Conservation (phyloP, 2,329 filamentous ascomycete genomes). For the Phyllosticta capitalensis region DNA sequence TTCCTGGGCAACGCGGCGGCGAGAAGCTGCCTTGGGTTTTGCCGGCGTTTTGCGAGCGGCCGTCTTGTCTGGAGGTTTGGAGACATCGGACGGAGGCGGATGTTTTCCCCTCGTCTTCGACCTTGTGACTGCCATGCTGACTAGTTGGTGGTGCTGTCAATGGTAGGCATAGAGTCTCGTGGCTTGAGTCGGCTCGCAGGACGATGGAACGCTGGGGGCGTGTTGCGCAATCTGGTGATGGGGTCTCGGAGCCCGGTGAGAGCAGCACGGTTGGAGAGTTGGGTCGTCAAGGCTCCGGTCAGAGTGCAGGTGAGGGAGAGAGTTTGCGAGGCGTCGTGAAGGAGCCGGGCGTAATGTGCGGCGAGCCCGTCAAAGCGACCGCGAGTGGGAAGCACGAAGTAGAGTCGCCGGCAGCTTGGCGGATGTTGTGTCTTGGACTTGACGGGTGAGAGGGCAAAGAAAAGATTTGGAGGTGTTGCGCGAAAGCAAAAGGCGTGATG, state of each 20-base stretch:
- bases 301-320: too few relatives aligned
- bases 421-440: too few relatives aligned
- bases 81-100: neutral
- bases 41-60: neutral
- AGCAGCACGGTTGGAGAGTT: too few relatives aligned
- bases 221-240: neutral
- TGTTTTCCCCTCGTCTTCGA: neutral
- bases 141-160: neutral
- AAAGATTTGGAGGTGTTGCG: too few relatives aligned
- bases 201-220: neutral
- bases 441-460: too few relatives aligned
- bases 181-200: neutral
- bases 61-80: neutral
- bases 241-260: neutral
- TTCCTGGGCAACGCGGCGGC: neutral
- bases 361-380: too few relatives aligned
- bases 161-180: neutral
- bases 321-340: too few relatives aligned
- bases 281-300: too few relatives aligned
- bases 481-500: too few relatives aligned
- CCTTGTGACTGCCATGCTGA: neutral
- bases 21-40: neutral
- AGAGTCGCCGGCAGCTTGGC: too few relatives aligned
- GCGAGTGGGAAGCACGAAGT: too few relatives aligned
- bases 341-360: too few relatives aligned